Evolutionary conservation across 306 rosid species (phyloP).

Genomic region (Vigna angularis): DNA sequence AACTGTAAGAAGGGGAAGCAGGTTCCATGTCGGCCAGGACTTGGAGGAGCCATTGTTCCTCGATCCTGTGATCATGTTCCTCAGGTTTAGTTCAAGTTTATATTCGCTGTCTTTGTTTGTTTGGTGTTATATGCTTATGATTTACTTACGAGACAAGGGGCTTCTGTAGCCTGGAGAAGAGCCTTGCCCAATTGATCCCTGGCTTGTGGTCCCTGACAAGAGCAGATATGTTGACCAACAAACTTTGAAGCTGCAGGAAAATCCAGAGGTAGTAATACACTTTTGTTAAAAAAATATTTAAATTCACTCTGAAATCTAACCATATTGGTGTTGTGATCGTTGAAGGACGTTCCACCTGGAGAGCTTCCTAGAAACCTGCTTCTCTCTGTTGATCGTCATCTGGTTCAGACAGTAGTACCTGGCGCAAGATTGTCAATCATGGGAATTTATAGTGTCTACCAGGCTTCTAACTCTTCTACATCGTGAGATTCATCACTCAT

Average conservation of each 20-base stretch:
- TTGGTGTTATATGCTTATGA: not conserved
- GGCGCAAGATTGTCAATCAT: conserved; percentile 94
- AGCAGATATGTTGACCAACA: conserved; percentile 97
- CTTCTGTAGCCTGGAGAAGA: conserved; percentile 88
- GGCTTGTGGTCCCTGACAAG: conserved; percentile 94
- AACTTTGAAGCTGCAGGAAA: conserved; percentile 94
- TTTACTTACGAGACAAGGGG: conserved; percentile 1
- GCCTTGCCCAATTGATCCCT: conserved; percentile 95
- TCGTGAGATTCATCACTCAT: conserved; percentile 59
- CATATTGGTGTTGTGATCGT: conserved; percentile 37
- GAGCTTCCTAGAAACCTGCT: conserved; percentile 98
- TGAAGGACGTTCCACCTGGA: conserved; percentile 98
- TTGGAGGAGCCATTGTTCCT: conserved; percentile 97
- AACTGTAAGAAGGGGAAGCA: conserved; percentile 80
- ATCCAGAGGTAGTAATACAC: conserved; percentile 76
- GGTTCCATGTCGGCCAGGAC: conserved; percentile 95
- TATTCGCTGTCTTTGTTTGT: not conserved
- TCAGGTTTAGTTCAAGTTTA: conserved; percentile 64
- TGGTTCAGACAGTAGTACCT: conserved; percentile 94
- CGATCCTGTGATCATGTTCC: conserved; percentile 91
- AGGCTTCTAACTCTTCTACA: conserved; percentile 80
- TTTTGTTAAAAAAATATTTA: not conserved
- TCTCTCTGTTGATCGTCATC: conserved; percentile 95
- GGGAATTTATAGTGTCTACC: conserved; percentile 94
- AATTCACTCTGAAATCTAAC: conserved; percentile 3